phyloP scores from a whole-genome alignment of 1,139 yeast species.

The Suhomyces anneliseae region DNA sequence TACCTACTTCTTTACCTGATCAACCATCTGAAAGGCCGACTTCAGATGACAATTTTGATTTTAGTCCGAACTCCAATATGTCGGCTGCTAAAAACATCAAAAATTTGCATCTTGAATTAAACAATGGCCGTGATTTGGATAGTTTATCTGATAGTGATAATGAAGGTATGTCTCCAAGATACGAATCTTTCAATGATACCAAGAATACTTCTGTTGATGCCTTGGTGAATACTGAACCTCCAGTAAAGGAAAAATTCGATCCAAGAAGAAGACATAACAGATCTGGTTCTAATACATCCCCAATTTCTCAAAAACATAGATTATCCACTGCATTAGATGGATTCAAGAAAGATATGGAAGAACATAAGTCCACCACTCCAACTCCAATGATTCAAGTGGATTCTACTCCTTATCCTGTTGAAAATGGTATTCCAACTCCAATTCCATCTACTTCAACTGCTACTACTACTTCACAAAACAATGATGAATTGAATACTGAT shows the following conservation, averaged over 20 bases:
- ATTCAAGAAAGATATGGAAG: constrained; percentile 31
- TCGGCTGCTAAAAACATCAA: constrained; percentile 25
- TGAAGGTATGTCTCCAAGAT: constrained; percentile 13
- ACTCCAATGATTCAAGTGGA: not conserved
- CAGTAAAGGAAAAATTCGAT: constrained; percentile 5
- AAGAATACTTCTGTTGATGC: constrained; percentile 19
- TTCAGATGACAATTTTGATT: constrained; percentile 15
- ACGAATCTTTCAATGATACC: constrained; percentile 18
- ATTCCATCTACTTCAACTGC: constrained; percentile 10
- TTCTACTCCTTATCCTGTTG: constrained; percentile 9
- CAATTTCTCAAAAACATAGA: constrained; percentile 12
- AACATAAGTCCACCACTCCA: constrained; percentile 16
- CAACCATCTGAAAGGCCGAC: not conserved
- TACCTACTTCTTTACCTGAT: not conserved
- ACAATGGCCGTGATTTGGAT: constrained; percentile 6
- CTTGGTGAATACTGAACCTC: constrained; percentile 1
- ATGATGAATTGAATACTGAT: constrained; percentile 21
- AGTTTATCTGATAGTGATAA: constrained; percentile 12
- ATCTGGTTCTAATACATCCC: not conserved
- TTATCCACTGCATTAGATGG: constrained; percentile 33
- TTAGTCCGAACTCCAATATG: constrained; percentile 14
- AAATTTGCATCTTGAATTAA: constrained; percentile 32
- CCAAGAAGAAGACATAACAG: constrained; percentile 9
- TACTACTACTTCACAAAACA: constrained; percentile 14
- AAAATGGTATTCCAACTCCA: not conserved